A percentile compares a stretch with the other conserved stretches of the same genome.
These are phyloP conservation scores for Trametes villosa DNA, from an alignment of 768 basidiomycete species.

Conservation along the genomic window DNA sequence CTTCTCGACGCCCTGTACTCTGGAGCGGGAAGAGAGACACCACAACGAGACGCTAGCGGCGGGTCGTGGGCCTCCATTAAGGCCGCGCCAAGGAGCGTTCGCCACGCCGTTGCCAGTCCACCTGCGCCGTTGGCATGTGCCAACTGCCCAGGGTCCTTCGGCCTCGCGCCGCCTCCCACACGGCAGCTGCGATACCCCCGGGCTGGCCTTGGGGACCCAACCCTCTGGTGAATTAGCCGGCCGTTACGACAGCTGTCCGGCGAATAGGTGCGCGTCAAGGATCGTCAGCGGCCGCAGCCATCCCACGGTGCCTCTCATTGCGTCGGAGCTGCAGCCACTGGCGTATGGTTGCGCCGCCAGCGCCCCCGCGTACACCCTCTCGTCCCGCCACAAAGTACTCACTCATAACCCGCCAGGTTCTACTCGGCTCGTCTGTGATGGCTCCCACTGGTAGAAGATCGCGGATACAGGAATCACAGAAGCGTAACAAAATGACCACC, in stretches of 20 bases:
- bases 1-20: too few species aligned
- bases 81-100: not conserved
- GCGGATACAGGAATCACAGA: too few species aligned
- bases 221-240: not conserved
- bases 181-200: not conserved
- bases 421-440: not conserved
- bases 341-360: not conserved
- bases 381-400: too few species aligned
- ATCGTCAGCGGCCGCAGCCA: not conserved
- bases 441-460: not conserved
- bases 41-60: too few species aligned
- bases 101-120: not conserved
- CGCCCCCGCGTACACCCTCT: not conserved
- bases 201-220: not conserved
- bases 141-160: not conserved
- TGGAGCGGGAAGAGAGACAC: too few species aligned
- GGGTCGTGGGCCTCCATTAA: not conserved
- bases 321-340: not conserved
- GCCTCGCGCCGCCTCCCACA: not conserved
- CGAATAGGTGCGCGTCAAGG: conserved; percentile 1
- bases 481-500: too few species aligned
- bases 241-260: not conserved
- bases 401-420: not conserved
- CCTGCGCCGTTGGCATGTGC: not conserved
- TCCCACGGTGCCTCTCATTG: conserved; percentile 1